These are phyloP conservation scores for Lentithecium fluviatile DNA, from an alignment of 495 filamentous ascomycete genomes.

Conservation along the genomic window DNA sequence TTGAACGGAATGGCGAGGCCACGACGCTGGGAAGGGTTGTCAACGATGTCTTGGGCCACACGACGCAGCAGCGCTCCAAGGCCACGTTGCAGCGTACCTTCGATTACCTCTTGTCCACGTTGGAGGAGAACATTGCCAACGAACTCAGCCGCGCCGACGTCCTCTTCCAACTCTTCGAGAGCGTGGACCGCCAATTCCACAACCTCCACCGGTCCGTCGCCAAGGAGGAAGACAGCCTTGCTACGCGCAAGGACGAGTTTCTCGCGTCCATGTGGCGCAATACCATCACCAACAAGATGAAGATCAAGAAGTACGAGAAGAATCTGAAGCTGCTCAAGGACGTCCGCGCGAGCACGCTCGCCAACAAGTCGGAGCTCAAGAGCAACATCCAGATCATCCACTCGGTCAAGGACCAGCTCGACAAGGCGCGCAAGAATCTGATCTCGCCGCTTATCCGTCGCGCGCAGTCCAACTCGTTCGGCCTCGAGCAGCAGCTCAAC, in stretches of 20 bases:
- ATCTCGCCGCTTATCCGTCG: slow-evolving; percentile 76
- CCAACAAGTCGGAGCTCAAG: slow-evolving; percentile 79
- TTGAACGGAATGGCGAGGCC: slow-evolving; percentile 61
- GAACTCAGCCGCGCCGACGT: slow-evolving; percentile 74
- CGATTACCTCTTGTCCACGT: slow-evolving; percentile 77
- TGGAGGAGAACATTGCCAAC: slow-evolving; percentile 83
- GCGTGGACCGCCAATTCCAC: slow-evolving; percentile 82
- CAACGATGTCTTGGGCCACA: slow-evolving; percentile 73
- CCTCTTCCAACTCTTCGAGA: slow-evolving; percentile 80
- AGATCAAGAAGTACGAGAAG: slow-evolving; percentile 82
- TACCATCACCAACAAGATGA: slow-evolving; percentile 68
- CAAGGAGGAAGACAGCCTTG: slow-evolving; percentile 75
- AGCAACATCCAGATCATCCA: slow-evolving; percentile 79
- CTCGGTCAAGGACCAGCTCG: slow-evolving; percentile 76
- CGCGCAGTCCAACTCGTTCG: slow-evolving; percentile 63
- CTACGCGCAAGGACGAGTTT: slow-evolving; percentile 73
- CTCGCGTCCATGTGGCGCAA: slow-evolving; percentile 82
- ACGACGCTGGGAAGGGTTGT: slow-evolving; percentile 66
- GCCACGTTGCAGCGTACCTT: slow-evolving; percentile 80
- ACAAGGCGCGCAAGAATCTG: slow-evolving; percentile 71
- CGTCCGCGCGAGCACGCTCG: slow-evolving; percentile 75
- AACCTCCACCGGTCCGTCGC: slow-evolving; percentile 84
- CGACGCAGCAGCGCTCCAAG: slow-evolving; percentile 73
- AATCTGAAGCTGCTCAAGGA: slow-evolving; percentile 71
- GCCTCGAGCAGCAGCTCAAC: slow-evolving; percentile 78